Conservation (phyloP, 2,329 filamentous ascomycete genomes). For the Colletotrichum magnum region DNA sequence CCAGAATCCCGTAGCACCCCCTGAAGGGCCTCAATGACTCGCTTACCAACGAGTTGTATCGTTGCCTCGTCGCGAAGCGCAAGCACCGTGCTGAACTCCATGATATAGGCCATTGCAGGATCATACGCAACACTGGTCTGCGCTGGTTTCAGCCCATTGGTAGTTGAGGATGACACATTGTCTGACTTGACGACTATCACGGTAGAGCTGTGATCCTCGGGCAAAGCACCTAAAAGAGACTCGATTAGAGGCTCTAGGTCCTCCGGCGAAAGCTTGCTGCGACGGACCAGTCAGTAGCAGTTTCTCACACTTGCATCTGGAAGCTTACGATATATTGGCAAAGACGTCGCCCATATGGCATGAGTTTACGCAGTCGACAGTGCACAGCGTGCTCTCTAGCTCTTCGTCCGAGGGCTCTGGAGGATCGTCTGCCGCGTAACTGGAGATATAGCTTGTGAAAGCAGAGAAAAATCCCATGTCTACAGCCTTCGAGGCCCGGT, state of each 20-base stretch:
- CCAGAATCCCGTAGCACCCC: constrained; percentile 83
- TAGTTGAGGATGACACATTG: constrained; percentile 72
- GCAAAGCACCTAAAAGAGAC: constrained; percentile 85
- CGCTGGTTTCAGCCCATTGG: constrained; percentile 70
- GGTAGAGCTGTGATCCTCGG: constrained; percentile 82
- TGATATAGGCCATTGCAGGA: constrained; percentile 87
- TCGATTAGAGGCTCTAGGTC: constrained; percentile 66
- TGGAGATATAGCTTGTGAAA: constrained; percentile 97
- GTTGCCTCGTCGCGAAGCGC: constrained; percentile 83
- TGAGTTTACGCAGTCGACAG: constrained; percentile 92
- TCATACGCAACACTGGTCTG: constrained; percentile 79
- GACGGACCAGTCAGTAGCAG: constrained; percentile 27
- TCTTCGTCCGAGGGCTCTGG: constrained; percentile 98
- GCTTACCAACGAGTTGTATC: constrained; percentile 80
- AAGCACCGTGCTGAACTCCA: constrained; percentile 90
- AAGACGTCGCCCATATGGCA: constrained; percentile 89
- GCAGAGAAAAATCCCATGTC: constrained; percentile 94
- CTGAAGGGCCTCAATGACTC: constrained; percentile 85
- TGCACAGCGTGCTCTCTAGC: constrained; percentile 93
- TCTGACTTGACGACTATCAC: constrained; percentile 95
- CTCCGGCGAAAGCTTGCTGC: constrained; percentile 56
- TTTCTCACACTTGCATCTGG: not conserved
- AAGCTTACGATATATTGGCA: constrained; percentile 81
- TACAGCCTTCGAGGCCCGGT: constrained; percentile 81
- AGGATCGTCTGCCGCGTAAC: constrained; percentile 97